These are phyloP conservation scores for Irpex rosettiformis DNA, from an alignment of 1,284 basidiomycete species.

Conservation along the genomic window DNA sequence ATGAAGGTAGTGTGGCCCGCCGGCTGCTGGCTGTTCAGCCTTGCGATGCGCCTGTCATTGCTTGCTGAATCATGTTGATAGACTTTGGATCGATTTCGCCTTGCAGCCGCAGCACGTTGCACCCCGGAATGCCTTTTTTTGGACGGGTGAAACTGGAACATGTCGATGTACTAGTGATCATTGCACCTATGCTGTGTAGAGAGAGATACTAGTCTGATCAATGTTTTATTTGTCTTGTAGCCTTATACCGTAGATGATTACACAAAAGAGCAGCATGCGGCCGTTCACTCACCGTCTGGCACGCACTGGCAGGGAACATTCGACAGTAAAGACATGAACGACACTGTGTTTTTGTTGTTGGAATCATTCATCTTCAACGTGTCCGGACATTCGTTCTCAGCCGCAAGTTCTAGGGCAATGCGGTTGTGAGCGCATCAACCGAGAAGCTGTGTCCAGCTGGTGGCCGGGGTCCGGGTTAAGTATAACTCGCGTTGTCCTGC, in stretches of 20 bases:
- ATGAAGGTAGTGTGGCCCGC: no score
- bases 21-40: no score
- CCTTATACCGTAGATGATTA: neutral
- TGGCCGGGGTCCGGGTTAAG: constrained; percentile 7
- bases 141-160: no score
- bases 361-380: neutral
- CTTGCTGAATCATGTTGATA: no score
- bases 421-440: neutral
- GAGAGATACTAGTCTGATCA: neutral
- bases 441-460: constrained; percentile 1
- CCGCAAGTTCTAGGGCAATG: neutral
- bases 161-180: no score
- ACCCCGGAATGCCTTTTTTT: no score
- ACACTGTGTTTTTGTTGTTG: neutral
- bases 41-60: neutral
- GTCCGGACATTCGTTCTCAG: neutral
- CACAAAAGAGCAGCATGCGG: neutral
- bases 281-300: neutral
- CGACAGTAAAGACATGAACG: neutral
- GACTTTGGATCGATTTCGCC: no score
- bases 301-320: neutral
- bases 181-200: neutral
- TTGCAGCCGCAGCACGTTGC: no score
- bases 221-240: neutral
- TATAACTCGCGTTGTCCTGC: constrained; percentile 7